Conservation (phyloP, 2,329 filamentous ascomycete species). For the Cladosporium sp. region DNA sequence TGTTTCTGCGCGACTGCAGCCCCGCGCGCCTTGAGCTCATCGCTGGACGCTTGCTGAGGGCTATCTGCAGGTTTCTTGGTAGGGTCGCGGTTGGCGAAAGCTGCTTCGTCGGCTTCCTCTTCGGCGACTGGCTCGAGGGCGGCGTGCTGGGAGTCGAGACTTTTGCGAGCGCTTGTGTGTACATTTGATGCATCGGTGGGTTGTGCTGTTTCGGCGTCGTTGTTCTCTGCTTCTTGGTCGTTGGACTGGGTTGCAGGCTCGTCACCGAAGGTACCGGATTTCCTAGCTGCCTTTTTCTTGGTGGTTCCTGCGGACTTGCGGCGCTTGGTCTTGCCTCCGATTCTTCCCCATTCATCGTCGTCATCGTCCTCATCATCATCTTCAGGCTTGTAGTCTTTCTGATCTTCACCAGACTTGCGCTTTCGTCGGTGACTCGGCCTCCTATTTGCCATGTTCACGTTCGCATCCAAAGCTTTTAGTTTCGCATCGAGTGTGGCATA, state of each 20-base stretch:
- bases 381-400: slow-evolving; percentile 26
- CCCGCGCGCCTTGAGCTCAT: slow-evolving; percentile 21
- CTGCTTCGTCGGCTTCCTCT: slow-evolving; percentile 27
- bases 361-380: slow-evolving; percentile 13
- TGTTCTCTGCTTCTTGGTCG: neutral
- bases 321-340: slow-evolving; percentile 27
- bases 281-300: slow-evolving; percentile 12
- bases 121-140: slow-evolving; percentile 32
- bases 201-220: slow-evolving; percentile 14
- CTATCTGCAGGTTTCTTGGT: slow-evolving; percentile 21
- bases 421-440: slow-evolving; percentile 33
- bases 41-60: slow-evolving; percentile 18
- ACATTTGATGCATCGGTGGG: neutral
- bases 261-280: neutral
- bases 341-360: slow-evolving; percentile 21
- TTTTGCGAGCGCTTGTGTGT: slow-evolving; percentile 12
- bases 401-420: slow-evolving; percentile 34
- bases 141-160: slow-evolving; percentile 23
- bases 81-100: slow-evolving; percentile 16
- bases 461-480: slow-evolving; percentile 23
- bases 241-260: neutral
- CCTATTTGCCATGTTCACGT: slow-evolving; percentile 21
- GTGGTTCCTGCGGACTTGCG: slow-evolving; percentile 25
- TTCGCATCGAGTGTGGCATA: slow-evolving; percentile 27
- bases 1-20: slow-evolving; percentile 20